Conservation (phyloP, 495 filamentous ascomycete species). For the Penicillium mononematosum region DNA sequence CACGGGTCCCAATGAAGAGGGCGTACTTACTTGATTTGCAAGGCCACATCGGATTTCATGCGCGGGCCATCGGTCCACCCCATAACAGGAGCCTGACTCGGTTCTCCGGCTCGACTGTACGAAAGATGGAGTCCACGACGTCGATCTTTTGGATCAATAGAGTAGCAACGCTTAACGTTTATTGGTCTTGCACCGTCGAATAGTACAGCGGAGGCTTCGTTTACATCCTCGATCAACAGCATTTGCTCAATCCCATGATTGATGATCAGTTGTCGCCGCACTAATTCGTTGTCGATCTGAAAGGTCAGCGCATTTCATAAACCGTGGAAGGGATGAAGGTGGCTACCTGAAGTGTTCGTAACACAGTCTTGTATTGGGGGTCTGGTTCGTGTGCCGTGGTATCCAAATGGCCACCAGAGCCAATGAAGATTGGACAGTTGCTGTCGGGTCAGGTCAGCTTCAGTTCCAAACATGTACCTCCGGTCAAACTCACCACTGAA, state of each 20-base stretch:
- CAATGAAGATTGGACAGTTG: slow-evolving; percentile 64
- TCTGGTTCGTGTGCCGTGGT: slow-evolving; percentile 72
- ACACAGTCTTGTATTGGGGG: slow-evolving; percentile 65
- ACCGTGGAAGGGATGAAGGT: not conserved
- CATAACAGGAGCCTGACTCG: slow-evolving; percentile 54
- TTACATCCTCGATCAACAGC: slow-evolving; percentile 66
- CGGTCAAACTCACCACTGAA: slow-evolving; percentile 46
- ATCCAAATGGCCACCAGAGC: slow-evolving; percentile 56
- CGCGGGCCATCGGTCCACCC: slow-evolving; percentile 53
- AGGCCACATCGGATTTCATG: slow-evolving; percentile 77
- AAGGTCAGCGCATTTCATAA: slow-evolving; percentile 12
- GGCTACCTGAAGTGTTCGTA: slow-evolving; percentile 67
- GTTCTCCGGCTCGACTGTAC: slow-evolving; percentile 53
- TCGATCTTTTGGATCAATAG: slow-evolving; percentile 55
- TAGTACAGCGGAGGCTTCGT: slow-evolving; percentile 67
- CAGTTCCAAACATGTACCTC: not conserved
- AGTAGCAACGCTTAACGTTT: slow-evolving; percentile 72
- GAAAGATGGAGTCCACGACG: slow-evolving; percentile 64
- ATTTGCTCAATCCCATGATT: slow-evolving; percentile 79
- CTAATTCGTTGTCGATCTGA: slow-evolving; percentile 73
- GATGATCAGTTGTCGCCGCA: slow-evolving; percentile 81
- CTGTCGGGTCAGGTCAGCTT: slow-evolving; percentile 29
- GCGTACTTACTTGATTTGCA: slow-evolving; percentile 55
- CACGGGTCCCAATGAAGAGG: not conserved
- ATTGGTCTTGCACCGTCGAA: slow-evolving; percentile 57